phyloP scores from a whole-genome alignment of 106 monocot species.

The Phalaenopsis equestris region DNA sequence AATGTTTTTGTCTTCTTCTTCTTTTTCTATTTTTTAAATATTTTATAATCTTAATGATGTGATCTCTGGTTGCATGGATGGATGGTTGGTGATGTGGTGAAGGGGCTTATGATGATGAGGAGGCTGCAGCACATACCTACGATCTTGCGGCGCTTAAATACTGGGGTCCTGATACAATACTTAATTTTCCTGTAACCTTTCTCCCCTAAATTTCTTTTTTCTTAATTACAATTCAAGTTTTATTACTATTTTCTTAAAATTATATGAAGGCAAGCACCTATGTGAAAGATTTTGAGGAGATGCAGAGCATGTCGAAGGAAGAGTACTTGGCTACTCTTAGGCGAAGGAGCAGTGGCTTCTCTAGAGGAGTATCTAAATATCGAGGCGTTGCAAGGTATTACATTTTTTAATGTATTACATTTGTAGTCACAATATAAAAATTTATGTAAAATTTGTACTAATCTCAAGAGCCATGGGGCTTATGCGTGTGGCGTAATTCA shows the following conservation, averaged over 20 bases:
- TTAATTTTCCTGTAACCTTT: constrained; percentile 60
- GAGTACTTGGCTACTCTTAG: constrained; percentile 54
- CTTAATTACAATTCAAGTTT: no score
- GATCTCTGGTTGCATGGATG: not conserved
- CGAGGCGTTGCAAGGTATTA: constrained; percentile 78
- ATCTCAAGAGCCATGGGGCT: no score
- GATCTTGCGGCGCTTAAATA: constrained; percentile 86
- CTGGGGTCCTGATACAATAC: constrained; percentile 50
- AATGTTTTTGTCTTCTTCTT: no score
- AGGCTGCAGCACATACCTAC: constrained; percentile 62
- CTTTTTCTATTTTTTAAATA: not conserved
- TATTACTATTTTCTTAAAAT: not conserved
- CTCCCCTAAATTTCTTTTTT: not conserved
- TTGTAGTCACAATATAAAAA: no score
- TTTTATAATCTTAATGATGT: not conserved
- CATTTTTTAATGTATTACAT: no score
- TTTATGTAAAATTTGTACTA: no score
- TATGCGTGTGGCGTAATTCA: no score
- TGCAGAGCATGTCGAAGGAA: constrained; percentile 33
- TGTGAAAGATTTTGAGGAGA: constrained; percentile 29
- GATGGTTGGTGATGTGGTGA: not conserved
- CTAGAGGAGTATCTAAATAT: constrained; percentile 86
- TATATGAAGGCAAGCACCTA: constrained; percentile 27
- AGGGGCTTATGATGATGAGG: constrained; percentile 76
- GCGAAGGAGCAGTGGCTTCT: constrained; percentile 89